Conservation (phyloP, 176 grass and related monocot species). For the Zoysia pacifica region DNA sequence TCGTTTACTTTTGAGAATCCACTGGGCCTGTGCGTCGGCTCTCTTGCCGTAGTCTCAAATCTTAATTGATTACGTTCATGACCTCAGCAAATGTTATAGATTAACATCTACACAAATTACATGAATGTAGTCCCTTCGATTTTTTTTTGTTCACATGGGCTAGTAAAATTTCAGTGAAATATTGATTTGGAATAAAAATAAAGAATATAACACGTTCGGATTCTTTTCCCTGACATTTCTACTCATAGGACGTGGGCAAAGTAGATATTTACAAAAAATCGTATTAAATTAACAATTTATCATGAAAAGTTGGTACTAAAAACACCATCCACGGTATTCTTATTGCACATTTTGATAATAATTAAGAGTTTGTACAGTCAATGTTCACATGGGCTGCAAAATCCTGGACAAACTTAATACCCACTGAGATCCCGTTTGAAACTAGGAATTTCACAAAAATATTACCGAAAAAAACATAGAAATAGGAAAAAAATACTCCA, state of each 20-base stretch:
- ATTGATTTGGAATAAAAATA: neutral
- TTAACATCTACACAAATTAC: too few relatives aligned
- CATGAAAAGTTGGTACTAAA: neutral
- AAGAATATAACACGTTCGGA: too few relatives aligned
- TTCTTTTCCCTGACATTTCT: neutral
- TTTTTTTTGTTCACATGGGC: too few relatives aligned
- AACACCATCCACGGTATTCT: neutral
- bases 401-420: too few relatives aligned
- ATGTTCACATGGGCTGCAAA: neutral
- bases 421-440: too few relatives aligned
- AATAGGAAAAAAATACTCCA: neutral
- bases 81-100: too few relatives aligned
- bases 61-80: too few relatives aligned
- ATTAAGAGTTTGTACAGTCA: neutral
- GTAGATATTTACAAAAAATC: neutral
- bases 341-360: neutral
- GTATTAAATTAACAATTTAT: neutral
- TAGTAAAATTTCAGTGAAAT: too few relatives aligned
- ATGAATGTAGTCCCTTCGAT: too few relatives aligned
- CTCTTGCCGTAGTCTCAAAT: too few relatives aligned
- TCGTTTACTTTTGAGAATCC: neutral
- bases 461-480: neutral
- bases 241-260: neutral
- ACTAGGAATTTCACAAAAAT: too few relatives aligned
- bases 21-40: neutral